phyloP scores from a whole-genome alignment of 2,329 filamentous ascomycete species.

The Talaromyces sp. region DNA sequence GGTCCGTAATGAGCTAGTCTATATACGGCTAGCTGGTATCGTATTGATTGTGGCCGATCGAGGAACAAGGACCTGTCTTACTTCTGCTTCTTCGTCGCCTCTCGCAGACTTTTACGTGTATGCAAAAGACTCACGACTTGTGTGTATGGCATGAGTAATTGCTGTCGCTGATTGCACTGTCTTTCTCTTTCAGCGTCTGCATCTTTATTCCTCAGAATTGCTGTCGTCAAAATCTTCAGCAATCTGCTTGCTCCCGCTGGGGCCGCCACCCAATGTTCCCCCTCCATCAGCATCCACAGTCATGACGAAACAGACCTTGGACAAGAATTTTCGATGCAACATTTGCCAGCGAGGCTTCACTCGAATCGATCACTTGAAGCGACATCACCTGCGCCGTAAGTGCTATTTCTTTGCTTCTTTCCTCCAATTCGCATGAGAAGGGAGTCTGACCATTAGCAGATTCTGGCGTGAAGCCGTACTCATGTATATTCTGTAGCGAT shows the following conservation, averaged over 20 bases:
- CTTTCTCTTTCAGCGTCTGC: neutral
- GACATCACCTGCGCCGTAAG: slow-evolving; percentile 47
- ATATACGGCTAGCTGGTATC: neutral
- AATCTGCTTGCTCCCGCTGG: neutral
- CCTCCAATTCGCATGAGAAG: neutral
- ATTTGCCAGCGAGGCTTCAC: slow-evolving; percentile 47
- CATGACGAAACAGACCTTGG: slow-evolving; percentile 34
- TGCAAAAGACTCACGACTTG: neutral
- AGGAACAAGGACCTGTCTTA: neutral
- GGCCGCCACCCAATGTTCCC: slow-evolving; percentile 14
- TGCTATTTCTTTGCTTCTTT: slow-evolving; percentile 16
- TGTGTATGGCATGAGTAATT: neutral
- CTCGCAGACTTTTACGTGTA: neutral
- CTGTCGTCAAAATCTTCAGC: neutral
- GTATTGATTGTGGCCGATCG: neutral
- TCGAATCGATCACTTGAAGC: slow-evolving; percentile 48
- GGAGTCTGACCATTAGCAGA: slow-evolving; percentile 29
- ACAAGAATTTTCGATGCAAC: slow-evolving; percentile 44
- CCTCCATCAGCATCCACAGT: neutral
- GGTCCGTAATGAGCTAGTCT: neutral
- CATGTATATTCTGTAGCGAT: slow-evolving; percentile 45
- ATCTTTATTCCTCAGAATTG: neutral
- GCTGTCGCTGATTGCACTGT: neutral
- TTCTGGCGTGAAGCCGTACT: slow-evolving; percentile 48
- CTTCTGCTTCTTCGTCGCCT: neutral